A percentile compares a stretch with the other conserved stretches of the same genome.
phyloP scores from a whole-genome alignment of 1,139 yeast species.

The Suhomyces choctaworum region DNA sequence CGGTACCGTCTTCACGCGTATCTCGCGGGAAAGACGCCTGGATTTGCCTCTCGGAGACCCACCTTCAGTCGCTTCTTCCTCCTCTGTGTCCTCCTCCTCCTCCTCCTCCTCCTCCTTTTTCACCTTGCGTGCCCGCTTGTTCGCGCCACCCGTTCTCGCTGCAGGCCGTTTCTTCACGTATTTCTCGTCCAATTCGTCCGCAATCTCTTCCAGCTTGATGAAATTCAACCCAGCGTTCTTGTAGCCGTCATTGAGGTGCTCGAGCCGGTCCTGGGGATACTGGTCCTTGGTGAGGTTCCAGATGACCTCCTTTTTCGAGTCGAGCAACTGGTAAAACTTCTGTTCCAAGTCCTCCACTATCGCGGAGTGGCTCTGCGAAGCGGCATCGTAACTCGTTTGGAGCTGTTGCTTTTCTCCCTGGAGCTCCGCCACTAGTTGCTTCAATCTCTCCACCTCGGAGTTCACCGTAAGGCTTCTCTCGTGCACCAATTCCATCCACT shows the following conservation, averaged over 20 bases:
- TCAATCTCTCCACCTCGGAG: constrained; percentile 11
- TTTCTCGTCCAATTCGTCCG: constrained; percentile 21
- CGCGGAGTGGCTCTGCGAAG: constrained; percentile 25
- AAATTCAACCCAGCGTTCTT: constrained; percentile 21
- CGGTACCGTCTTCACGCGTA: too few relatives aligned
- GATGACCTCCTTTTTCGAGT: constrained; percentile 39
- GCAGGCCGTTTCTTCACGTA: constrained; percentile 12
- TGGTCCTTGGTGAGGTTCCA: constrained; percentile 28
- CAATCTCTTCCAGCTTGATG: constrained; percentile 22
- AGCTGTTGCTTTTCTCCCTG: constrained; percentile 16
- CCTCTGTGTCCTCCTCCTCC: constrained; percentile 9
- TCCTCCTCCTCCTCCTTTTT: constrained; percentile 7
- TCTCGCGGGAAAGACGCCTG: too few relatives aligned
- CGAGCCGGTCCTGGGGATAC: constrained; percentile 15
- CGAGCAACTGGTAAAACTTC: constrained; percentile 38
- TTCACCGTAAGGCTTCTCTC: constrained; percentile 15
- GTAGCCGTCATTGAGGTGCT: constrained; percentile 26
- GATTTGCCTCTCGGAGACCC: neutral
- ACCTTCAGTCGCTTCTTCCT: constrained; percentile 6
- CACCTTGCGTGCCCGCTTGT: constrained; percentile 1
- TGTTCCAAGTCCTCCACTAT: constrained; percentile 37
- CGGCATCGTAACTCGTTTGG: constrained; percentile 19
- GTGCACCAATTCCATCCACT: constrained; percentile 29
- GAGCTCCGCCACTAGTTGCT: constrained; percentile 3
- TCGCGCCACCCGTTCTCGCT: constrained; percentile 1